Base-by-base conservation (phyloP, 2,329 filamentous ascomycete species). In the Apiospora sp. region DNA sequence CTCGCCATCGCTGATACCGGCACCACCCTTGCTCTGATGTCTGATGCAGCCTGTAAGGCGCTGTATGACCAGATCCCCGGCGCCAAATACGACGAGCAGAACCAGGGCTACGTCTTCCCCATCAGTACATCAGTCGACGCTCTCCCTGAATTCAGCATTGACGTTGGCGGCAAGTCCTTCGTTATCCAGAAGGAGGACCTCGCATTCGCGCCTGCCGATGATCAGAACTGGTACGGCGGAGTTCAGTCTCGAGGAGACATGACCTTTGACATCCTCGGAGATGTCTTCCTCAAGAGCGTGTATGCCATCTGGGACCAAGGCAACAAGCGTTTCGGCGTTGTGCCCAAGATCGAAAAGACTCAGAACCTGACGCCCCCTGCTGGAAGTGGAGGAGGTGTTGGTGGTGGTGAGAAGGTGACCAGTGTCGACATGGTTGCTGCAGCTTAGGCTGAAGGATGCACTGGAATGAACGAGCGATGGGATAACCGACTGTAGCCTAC, bases 1-100 rank as follows among this genome's bases (percentile, higher is more conserved):
- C 90, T 84, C 43, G 91, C 92, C 67, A 93, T 94, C 75, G 90
- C 88, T 46, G 92, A 94, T 79, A 94, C 92, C 0, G 92, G 92
- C 71, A 93, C 92, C 43, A 92, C 92, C 0, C 86, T 94, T 69
- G 88, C 88, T 1, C 85, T 94, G 44, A 85, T 94, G 67, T 87
- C 88, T 54, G 92, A 94, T 78, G 78, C 82, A 1, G 86, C 89
- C 16, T 91, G 89, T 78, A 82, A 90, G 73, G 87, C 87, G 3
- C 86, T 94, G 74, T 94, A 94, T 80, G 84, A 83, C 69, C 83
- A 87, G 44, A 93, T 94, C 73, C 87, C 88, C 4, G 91, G 90
- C 19, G 85, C 90, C 13, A 84, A 80, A 67, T 91, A 91, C 77
- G 87, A 91, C 75, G 77, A 82, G 16, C 75, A 79, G 3, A 85